Evolutionary conservation across 257 asterid genomes (phyloP), one percentile per base, ranked within the genome.

Genomic region (Solanum verrucosum): DNA sequence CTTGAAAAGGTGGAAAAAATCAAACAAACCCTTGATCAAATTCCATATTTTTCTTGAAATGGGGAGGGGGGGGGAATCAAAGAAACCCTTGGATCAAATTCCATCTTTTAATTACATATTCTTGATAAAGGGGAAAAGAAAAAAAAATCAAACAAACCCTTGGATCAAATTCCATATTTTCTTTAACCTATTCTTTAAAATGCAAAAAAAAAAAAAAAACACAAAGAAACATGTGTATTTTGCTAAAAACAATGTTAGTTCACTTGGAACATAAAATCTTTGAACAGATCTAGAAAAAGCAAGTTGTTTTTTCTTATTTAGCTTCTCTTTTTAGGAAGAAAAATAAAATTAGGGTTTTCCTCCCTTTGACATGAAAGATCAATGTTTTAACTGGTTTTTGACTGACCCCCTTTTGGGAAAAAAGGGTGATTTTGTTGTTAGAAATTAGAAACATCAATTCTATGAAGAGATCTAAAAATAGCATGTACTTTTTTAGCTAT

Each of bases 381-480:
- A 49, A 21, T 29, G 6, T 25, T 29, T 82, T 82, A 68, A 63
- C 37, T 42, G 40, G 71, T 4, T 73, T 23, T 16, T 49, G 59
- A 23, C 4, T 44, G 40, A 73, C 3, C 68, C 44, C 31, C 86
- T 74, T 70, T 23, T 37, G 75, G 63, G 34, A 5, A 9, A 88
- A 25, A 70, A 5, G 88, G 59, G 6, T 83, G 78, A 73, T 21
- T 75, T 56, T 82, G 78, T 84, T 83, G 88, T 60, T 88, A 84
- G 83, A 84, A 84, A 46, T 56, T 49, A 49, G 70, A 84, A 72
- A 59, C 83, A 27, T 83, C 34, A 86, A 72, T 86, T 73, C 74
- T 86, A 18, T 86, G 88, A 73, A 46, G 29, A 86, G 88, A 86
- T 92, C 93, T 91, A 92, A 89, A 91, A 84, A 90, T 92, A 89